A percentile compares a stretch with the other conserved stretches of the same genome.
Evolutionary conservation across 140 eudicot genomes (phyloP).

Genomic region (Senecio squalidus): DNA sequence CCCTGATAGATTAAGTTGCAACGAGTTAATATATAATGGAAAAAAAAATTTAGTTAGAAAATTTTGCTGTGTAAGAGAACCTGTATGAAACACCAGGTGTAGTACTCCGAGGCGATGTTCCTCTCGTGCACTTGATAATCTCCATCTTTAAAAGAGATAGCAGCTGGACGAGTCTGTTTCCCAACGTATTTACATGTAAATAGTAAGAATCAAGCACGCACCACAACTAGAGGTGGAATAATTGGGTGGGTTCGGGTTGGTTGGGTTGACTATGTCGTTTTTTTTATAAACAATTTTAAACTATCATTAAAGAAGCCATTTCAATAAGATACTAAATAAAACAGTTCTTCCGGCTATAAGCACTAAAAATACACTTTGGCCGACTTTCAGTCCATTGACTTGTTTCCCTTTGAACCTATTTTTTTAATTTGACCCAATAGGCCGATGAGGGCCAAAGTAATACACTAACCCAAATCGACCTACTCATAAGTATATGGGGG

Average conservation of each 20-base stretch:
- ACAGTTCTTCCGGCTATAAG: neutral
- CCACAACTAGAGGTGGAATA: neutral
- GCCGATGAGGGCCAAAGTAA: too few relatives aligned
- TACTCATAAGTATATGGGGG: neutral
- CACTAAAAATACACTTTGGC: too few relatives aligned
- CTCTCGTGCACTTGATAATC: constrained; percentile 72
- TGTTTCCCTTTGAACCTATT: too few relatives aligned
- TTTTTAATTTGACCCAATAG: neutral
- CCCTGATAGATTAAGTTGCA: constrained; percentile 48
- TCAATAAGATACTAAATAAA: too few relatives aligned
- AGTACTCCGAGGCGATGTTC: constrained; percentile 70
- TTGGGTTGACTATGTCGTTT: too few relatives aligned
- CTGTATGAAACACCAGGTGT: constrained; percentile 94
- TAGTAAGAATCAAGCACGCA: constrained; percentile 1
- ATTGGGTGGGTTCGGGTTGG: neutral
- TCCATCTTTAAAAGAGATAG: constrained; percentile 55
- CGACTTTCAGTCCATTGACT: too few relatives aligned
- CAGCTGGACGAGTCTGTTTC: constrained; percentile 83
- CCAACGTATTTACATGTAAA: neutral
- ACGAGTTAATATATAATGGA: neutral
- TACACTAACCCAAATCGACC: neutral
- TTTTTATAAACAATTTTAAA: too few relatives aligned
- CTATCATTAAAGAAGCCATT: too few relatives aligned
- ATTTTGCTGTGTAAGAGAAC: constrained; percentile 28
- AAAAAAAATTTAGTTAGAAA: neutral